phyloP scores from a whole-genome alignment of 345 rosid species.

The Kandelia obovata region DNA sequence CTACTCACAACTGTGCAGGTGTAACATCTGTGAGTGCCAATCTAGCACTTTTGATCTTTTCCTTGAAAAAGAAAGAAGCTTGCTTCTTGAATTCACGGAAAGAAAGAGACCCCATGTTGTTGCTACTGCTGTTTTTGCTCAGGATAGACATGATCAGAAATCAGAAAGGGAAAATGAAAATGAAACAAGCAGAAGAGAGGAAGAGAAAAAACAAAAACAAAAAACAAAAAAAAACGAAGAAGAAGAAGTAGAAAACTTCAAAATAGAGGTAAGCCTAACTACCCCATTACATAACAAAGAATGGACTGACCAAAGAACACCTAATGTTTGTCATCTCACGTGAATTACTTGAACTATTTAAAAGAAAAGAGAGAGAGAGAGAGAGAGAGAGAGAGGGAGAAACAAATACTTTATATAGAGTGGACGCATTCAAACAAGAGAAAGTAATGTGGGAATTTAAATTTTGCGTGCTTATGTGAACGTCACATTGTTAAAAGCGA shows the following conservation, averaged over 20 bases:
- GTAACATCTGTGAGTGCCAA: conserved; percentile 88
- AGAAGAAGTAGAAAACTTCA: not conserved
- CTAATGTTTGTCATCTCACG: not conserved
- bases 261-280: too few relatives aligned
- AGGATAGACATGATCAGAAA: conserved; percentile 42
- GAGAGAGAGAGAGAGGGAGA: too few relatives aligned
- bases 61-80: conserved; percentile 89
- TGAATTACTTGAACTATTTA: not conserved
- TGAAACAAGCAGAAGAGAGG: not conserved
- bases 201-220: not conserved
- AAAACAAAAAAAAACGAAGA: not conserved
- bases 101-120: conserved; percentile 47
- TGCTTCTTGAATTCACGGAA: conserved; percentile 81
- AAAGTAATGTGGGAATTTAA: not conserved
- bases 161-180: too few relatives aligned
- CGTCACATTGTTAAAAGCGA: not conserved
- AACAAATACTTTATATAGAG: too few relatives aligned
- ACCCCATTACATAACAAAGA: not conserved
- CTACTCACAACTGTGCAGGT: conserved; percentile 55
- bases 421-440: not conserved
- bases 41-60: conserved; percentile 85
- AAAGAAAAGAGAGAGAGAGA: not conserved
- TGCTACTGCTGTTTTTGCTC: conserved; percentile 43
- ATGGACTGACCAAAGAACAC: not conserved
- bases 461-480: too few relatives aligned